Evolutionary conservation across 2,329 filamentous ascomycete species (phyloP).

Genomic region (Colletotrichum lentis): DNA sequence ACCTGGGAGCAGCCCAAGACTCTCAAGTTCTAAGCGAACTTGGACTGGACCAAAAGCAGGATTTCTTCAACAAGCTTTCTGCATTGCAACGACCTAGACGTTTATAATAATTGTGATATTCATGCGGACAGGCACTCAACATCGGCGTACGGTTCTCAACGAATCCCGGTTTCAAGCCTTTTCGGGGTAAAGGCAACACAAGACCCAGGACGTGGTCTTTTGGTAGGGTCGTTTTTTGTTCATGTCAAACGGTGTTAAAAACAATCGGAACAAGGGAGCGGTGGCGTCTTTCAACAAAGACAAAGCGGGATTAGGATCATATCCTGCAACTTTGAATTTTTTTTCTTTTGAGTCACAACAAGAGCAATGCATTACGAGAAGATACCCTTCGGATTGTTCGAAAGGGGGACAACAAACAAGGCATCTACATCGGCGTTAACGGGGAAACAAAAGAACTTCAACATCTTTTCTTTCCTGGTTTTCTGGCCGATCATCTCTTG

Average conservation of each 20-base stretch:
- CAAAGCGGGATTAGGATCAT: conserved; percentile 41
- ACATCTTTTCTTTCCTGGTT: conserved; percentile 57
- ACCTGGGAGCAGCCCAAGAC: conserved; percentile 98
- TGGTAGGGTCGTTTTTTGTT: conserved; percentile 30
- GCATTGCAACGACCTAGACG: conserved; percentile 40
- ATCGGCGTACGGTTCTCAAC: conserved; percentile 40
- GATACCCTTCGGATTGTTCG: conserved; percentile 47
- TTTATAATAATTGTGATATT: conserved; percentile 38
- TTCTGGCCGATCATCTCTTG: conserved; percentile 48
- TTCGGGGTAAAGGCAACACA: conserved; percentile 36
- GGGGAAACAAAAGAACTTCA: conserved; percentile 58
- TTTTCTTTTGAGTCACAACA: conserved; percentile 29
- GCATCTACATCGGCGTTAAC: conserved; percentile 49
- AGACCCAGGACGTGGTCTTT: conserved; percentile 28
- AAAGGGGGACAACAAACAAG: conserved; percentile 37
- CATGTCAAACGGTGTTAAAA: conserved; percentile 36
- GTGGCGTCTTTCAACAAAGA: conserved; percentile 60
- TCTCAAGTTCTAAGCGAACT: conserved; percentile 79
- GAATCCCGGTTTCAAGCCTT: conserved; percentile 39
- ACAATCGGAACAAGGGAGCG: conserved; percentile 40
- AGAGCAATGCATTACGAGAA: conserved; percentile 49
- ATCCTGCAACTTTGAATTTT: conserved; percentile 40
- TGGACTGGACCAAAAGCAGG: conserved; percentile 30
- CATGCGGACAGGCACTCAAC: conserved; percentile 38
- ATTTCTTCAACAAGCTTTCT: conserved; percentile 40